These are phyloP conservation scores for Rhodotorula sp. DNA, from an alignment of 1,284 basidiomycete species.

Conservation along the genomic window DNA sequence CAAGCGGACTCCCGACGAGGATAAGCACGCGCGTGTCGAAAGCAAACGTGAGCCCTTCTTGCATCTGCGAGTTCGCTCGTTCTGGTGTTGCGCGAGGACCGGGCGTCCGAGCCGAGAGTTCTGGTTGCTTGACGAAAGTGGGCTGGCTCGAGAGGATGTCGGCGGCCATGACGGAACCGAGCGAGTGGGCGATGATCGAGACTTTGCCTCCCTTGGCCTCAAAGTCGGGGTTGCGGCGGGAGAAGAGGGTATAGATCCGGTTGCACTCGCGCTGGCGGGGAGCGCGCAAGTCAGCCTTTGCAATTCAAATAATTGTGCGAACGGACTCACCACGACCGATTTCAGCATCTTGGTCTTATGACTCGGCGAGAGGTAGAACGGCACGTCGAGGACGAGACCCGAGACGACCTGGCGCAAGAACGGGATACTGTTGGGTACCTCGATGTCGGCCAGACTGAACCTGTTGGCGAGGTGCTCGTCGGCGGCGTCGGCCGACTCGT, in stretches of 20 bases:
- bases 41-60: conserved; percentile 29
- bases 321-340: conserved; percentile 41
- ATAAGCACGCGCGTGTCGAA: conserved; percentile 47
- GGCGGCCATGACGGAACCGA: conserved; percentile 43
- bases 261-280: conserved; percentile 44
- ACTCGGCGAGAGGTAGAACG: conserved; percentile 45
- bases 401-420: conserved; percentile 47
- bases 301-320: too few relatives aligned
- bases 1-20: conserved; percentile 48
- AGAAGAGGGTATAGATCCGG: conserved; percentile 48
- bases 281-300: too few relatives aligned
- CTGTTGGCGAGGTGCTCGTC: conserved; percentile 41
- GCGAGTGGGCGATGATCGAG: conserved; percentile 47
- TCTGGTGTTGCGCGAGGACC: conserved; percentile 8
- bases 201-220: conserved; percentile 38
- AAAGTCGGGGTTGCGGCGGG: conserved; percentile 47
- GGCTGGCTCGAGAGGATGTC: conserved; percentile 48
- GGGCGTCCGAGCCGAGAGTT: conserved; percentile 1
- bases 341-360: conserved; percentile 47
- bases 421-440: conserved; percentile 42
- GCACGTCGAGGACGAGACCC: conserved; percentile 49
- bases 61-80: not conserved
- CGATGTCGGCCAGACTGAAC: conserved; percentile 41
- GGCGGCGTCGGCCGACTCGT: conserved; percentile 33
- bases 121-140: conserved; percentile 39